These are phyloP conservation scores for Eutrema yunnanense DNA, from an alignment of 345 rosid genomes.

Conservation along the genomic window DNA sequence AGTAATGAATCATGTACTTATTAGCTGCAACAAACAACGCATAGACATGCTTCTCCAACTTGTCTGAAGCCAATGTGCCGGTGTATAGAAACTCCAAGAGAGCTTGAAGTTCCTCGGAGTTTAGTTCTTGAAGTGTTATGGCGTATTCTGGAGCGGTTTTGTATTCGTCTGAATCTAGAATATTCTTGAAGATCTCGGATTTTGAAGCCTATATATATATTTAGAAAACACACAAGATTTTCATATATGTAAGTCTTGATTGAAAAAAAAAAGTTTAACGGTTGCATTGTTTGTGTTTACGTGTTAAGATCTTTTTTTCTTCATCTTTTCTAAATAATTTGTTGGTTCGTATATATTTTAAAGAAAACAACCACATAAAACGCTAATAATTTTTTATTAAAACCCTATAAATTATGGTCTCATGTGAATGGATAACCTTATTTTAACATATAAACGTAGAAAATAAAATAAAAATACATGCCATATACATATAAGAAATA, in stretches of 20 bases:
- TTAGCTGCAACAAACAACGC: conserved; percentile 59
- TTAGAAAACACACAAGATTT: neutral
- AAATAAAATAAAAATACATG: neutral
- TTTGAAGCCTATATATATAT: conserved; percentile 54
- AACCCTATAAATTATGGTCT: neutral
- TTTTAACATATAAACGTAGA: neutral
- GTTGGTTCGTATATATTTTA: neutral
- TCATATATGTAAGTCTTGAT: neutral
- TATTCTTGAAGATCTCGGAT: conserved; percentile 72
- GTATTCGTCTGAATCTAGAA: conserved; percentile 60
- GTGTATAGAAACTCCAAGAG: conserved; percentile 75
- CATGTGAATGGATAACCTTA: neutral
- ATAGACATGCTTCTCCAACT: conserved; percentile 49
- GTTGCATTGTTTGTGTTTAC: neutral
- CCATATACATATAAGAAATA: neutral
- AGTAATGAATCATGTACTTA: conserved; percentile 63
- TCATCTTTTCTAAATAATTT: neutral
- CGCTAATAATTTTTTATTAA: neutral
- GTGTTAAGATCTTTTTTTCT: neutral
- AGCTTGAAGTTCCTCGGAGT: conserved; percentile 58
- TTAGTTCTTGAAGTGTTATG: conserved; percentile 54
- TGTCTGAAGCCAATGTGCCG: conserved; percentile 46
- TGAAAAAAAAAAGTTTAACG: neutral
- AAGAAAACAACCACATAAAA: neutral
- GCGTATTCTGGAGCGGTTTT: conserved; percentile 52